Evolutionary conservation across 768 basidiomycete genomes (phyloP), one percentile per base, ranked within the genome.

Genomic region (Ephemerocybe angulata): DNA sequence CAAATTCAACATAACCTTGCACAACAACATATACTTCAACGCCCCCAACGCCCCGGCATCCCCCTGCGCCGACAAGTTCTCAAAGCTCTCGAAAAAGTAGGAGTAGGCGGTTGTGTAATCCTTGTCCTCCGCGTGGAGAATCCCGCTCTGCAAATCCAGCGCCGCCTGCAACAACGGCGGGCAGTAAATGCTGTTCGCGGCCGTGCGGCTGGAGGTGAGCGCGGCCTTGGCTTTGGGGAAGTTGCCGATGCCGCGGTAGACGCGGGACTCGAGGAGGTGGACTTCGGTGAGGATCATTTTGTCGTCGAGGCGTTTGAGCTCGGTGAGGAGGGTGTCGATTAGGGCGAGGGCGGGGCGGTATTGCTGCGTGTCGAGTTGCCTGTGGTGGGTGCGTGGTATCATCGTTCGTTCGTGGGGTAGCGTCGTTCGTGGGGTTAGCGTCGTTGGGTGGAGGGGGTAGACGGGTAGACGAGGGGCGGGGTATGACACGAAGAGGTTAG

Each of bases 261-360:
- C 92, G 41, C 93, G 75, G 54, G 90, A 91, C 72, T 99, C 96
- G 35, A 98, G 81, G 8, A 99, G 80, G 63, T 96, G 94, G 0
- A 98, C 94, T 67, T 98, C 96, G 3, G 95, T 98, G 28, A 99
- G 79, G 58, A 98, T 90, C 83, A 96, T 88, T 77, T 98, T 98
- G 74, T 98, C 97, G 68, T 99, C 96, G 25, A 99, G 76, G 24
- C 87, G 83, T 71, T 90, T 93, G 19, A 99, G 82, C 70, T 98
- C 97, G 1, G 87, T 87, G 30, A 98, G 78, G n/a, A 99, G 82
- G 0, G 78, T 76, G 57, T 95, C 93, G 58, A 98, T 94, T 48
- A 93, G 80, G 0, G 80, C 63, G 13, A 98, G 78, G 0, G 96
- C 93, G 0, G 84, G 79, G 62, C 88, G 86, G 76, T 84, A 90